Base-by-base conservation (phyloP, 2,329 filamentous ascomycete genomes). In the Colletotrichum theobromicola region DNA sequence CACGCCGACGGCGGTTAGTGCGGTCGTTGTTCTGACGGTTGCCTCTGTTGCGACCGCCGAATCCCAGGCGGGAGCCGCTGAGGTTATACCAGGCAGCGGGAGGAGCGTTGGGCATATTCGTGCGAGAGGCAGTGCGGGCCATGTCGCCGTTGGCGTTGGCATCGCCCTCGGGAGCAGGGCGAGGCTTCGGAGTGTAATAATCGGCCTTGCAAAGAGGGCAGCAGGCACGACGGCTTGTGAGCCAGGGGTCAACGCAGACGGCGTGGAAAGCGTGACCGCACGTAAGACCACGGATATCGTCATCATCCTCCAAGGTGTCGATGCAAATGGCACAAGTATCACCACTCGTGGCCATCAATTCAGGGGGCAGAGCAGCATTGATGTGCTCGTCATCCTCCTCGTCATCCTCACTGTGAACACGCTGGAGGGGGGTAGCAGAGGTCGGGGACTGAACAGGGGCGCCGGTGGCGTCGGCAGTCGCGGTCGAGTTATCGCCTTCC, bases 201-300 rank as follows among this genome's bases (percentile, higher is more conserved):
- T 99, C 97, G 53, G 96, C 95, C 86, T 99, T 99, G 88, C 97
- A 99, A 8, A 99, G 92, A 7, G 97, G 97, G 83, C 97, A 99
- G 87, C 96, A 98, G 30, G 97, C 97, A 77, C 96, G 93, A 76
- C 97, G 92, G 81, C 94, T 96, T 12, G 97, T 99, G 77, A 99
- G 87, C 97, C 97, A 99, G 13, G 97, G 97, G 79, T 99, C 97
- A 63, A 99, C 91, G 82, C 97, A 99, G 50, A 94, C 94, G 65
- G 95, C 96, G 83, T 99, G 97, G 90, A 98, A 99, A 68, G 96
- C 96, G 84, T 99, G 97, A n/a, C 97, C 97, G 81, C 97, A 99
- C 5, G 95, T 95, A 75, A 99, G 87, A 4, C 97, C 97, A 78
- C 97, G 94, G 64, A 99, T 93, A 81, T 99, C 96, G 79, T 98